A percentile compares a stretch with the other conserved stretches of the same genome.
Conservation (phyloP, 2,329 filamentous ascomycete genomes). For the Byssothecium circinans region DNA sequence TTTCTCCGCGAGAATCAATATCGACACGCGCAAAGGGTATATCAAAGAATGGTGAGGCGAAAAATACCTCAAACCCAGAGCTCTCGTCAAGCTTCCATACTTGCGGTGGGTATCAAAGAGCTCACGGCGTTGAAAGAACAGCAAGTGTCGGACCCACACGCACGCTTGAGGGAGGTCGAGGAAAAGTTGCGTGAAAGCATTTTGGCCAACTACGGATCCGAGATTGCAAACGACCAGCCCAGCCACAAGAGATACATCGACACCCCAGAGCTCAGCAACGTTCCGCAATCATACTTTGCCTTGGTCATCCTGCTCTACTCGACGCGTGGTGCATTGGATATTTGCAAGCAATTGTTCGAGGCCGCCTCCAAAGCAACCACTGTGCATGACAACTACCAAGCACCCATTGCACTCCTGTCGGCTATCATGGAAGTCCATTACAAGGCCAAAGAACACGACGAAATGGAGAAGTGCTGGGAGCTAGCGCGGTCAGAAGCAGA, state of each 20-base stretch:
- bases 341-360: conserved; percentile 36
- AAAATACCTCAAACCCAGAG: conserved; percentile 46
- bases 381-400: conserved; percentile 16
- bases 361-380: conserved; percentile 12
- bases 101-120: conserved; percentile 27
- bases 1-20: conserved; percentile 47
- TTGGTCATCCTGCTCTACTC: conserved; percentile 60
- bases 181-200: conserved; percentile 31
- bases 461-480: conserved; percentile 69
- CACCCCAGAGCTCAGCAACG: conserved; percentile 43
- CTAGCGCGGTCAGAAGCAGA: conserved; percentile 59
- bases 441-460: conserved; percentile 58
- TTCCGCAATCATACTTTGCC: conserved; percentile 57
- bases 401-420: conserved; percentile 45
- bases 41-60: conserved; percentile 47
- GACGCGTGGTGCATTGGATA: conserved; percentile 47
- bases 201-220: conserved; percentile 28
- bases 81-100: conserved; percentile 46
- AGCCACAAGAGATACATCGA: conserved; percentile 23
- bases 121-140: conserved; percentile 18
- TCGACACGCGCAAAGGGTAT: conserved; percentile 54
- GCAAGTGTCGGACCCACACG: conserved; percentile 13
- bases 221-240: conserved; percentile 32
- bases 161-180: conserved; percentile 30
- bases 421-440: conserved; percentile 69